These are phyloP conservation scores for Curvularia spicifera DNA, from an alignment of 2,329 filamentous ascomycete species.

Conservation along the genomic window DNA sequence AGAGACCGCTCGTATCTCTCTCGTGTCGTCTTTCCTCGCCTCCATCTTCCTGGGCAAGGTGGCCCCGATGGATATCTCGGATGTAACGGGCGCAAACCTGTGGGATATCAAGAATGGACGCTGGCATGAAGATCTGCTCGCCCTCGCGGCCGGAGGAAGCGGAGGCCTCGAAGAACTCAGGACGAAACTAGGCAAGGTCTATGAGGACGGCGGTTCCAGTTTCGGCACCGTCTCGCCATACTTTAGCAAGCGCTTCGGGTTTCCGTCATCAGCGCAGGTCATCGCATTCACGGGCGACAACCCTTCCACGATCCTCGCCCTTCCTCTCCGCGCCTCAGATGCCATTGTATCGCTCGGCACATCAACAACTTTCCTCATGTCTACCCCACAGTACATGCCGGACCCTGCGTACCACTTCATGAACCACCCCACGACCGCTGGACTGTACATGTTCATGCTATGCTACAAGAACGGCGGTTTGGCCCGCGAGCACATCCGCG, in stretches of 20 bases:
- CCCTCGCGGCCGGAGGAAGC: slow-evolving; percentile 69
- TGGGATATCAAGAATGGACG: slow-evolving; percentile 81
- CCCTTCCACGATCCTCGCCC: slow-evolving; percentile 88
- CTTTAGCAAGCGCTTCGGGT: slow-evolving; percentile 79
- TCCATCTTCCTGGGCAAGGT: slow-evolving; percentile 85
- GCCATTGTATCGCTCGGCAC: slow-evolving; percentile 95
- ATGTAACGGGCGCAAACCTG: slow-evolving; percentile 95
- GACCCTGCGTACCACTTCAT: slow-evolving; percentile 96
- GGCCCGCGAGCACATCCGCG: slow-evolving; percentile 86
- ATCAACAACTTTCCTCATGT: slow-evolving; percentile 97
- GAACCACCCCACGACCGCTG: slow-evolving; percentile 90
- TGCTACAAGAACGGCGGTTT: slow-evolving; percentile 99
- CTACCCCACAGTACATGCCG: slow-evolving; percentile 87
- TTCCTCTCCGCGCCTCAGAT: slow-evolving; percentile 85
- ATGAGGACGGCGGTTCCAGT: slow-evolving; percentile 77
- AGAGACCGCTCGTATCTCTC: slow-evolving; percentile 81
- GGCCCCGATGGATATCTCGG: slow-evolving; percentile 89
- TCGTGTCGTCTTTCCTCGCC: slow-evolving; percentile 94
- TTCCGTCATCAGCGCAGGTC: slow-evolving; percentile 75
- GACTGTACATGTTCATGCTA: slow-evolving; percentile 99
- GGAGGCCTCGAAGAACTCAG: slow-evolving; percentile 70
- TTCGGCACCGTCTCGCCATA: slow-evolving; percentile 79
- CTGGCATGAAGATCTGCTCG: slow-evolving; percentile 78
- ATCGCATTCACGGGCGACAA: slow-evolving; percentile 95
- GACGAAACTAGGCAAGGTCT: slow-evolving; percentile 79